phyloP scores from a whole-genome alignment of 169 alveolate genomes.

The Plasmodium ovale region DNA sequence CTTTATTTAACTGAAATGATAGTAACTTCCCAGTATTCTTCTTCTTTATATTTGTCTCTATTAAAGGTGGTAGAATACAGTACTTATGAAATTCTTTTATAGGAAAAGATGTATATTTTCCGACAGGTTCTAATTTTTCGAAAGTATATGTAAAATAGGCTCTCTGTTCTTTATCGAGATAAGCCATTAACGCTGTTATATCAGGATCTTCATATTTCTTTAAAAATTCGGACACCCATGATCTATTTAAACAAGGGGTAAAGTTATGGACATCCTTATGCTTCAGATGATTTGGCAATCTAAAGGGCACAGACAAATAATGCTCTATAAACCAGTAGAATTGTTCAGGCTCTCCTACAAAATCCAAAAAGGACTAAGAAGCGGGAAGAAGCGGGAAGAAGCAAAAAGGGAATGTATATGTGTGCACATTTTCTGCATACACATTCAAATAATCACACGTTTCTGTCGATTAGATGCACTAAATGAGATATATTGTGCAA shows the following conservation, averaged over 20 bases:
- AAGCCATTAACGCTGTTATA: not conserved
- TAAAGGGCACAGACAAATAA: conserved; percentile 57
- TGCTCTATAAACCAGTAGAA: conserved; percentile 63
- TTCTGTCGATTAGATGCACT: too few relatives aligned
- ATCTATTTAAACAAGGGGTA: conserved; percentile 7
- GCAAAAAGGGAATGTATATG: not conserved
- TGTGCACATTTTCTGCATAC: too few relatives aligned
- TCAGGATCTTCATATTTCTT: conserved; percentile 50
- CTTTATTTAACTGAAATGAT: conserved; percentile 26
- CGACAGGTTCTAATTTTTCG: conserved; percentile 20
- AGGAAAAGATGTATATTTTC: conserved; percentile 32
- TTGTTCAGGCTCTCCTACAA: conserved; percentile 70
- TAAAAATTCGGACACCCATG: conserved; percentile 66
- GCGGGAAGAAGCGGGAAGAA: not conserved
- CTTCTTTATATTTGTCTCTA: conserved; percentile 24
- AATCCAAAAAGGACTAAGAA: conserved; percentile 51
- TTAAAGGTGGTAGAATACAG: conserved; percentile 49
- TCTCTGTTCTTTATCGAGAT: conserved; percentile 47
- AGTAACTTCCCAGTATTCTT: not conserved
- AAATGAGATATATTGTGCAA: too few relatives aligned
- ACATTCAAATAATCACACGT: too few relatives aligned
- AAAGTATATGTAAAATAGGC: not conserved
- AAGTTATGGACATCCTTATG: not conserved
- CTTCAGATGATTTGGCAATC: conserved; percentile 12
- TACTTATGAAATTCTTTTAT: conserved; percentile 44